Percentiles rank a stretch among this genome's conserved stretches.
Conservation (phyloP, 495 filamentous ascomycete genomes). For the Niebla homalea region DNA sequence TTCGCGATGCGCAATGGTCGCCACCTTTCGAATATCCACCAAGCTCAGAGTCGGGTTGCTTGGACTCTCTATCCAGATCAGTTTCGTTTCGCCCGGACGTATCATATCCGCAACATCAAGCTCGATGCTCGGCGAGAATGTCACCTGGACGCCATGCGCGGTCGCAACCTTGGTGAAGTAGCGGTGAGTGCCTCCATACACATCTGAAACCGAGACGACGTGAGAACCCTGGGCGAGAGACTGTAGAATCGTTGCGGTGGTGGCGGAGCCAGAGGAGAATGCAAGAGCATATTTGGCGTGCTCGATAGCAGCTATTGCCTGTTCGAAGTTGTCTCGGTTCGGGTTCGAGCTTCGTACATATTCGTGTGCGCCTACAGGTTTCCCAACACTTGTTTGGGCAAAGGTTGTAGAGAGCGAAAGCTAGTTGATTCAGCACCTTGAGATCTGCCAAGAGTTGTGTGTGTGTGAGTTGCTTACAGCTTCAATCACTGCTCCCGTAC, state of each 20-base stretch:
- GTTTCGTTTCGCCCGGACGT: slow-evolving; percentile 66
- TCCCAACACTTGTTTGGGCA: slow-evolving; percentile 70
- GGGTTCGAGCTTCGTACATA: slow-evolving; percentile 88
- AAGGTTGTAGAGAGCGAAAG: slow-evolving; percentile 95
- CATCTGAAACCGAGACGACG: slow-evolving; percentile 88
- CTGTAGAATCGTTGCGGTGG: slow-evolving; percentile 86
- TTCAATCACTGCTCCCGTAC: slow-evolving; percentile 89
- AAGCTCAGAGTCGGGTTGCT: slow-evolving; percentile 86
- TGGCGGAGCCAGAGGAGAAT: slow-evolving; percentile 88
- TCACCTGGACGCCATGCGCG: slow-evolving; percentile 87
- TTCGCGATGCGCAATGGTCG: slow-evolving; percentile 67
- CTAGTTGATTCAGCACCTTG: slow-evolving; percentile 24
- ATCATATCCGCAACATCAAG: slow-evolving; percentile 72
- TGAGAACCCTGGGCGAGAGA: slow-evolving; percentile 85
- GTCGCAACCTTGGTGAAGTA: slow-evolving; percentile 98
- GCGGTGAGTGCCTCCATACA: slow-evolving; percentile 93
- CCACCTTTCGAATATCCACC: slow-evolving; percentile 81
- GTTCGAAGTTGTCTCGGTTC: slow-evolving; percentile 86
- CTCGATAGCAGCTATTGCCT: slow-evolving; percentile 80
- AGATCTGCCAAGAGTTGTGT: neutral
- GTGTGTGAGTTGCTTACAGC: slow-evolving; percentile 32
- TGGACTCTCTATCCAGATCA: slow-evolving; percentile 95
- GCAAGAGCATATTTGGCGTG: slow-evolving; percentile 85
- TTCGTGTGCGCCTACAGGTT: slow-evolving; percentile 76
- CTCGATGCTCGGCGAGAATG: slow-evolving; percentile 86